Base-by-base conservation (phyloP, 2,329 filamentous ascomycete species). In the Cladophialophora psammophila region DNA sequence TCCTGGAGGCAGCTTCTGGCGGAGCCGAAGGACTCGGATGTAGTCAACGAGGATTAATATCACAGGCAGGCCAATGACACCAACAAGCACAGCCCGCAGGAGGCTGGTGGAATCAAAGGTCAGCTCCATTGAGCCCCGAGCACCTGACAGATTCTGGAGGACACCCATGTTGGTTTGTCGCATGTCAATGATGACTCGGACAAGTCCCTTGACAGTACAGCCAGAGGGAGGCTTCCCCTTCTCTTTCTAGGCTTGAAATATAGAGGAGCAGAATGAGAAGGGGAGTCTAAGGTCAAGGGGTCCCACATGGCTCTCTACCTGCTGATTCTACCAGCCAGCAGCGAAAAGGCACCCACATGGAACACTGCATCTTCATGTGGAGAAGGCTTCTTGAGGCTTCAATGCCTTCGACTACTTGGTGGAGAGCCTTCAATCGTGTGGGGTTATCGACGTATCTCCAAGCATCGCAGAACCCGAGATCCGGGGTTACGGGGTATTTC, bases 1-100 rank as follows among this genome's bases (percentile, higher is more conserved):
- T 0, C 85, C 85, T 2, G 85, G 85, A 0, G 85, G 85, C 82
- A 75, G 69, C 48, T 65, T 72, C 31, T 63, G 71, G 35, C 74
- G 72, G 7, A 75, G 60, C 36, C 71, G 69, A 9, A 75, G 63
- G 62, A 75, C 74, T 18, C 69, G 64, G 8, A 69, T 64, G 67
- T 75, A 74, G 62, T 75, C 73, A 50, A 69, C 42, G 2, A 70
- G 52, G 4, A 75, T 45, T 54, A 64, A 62, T 38, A 66, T 32
- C 20, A 69, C 15, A 1, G 67, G 67, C 7, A 66, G 26, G 20
- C 35, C 56, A 26, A 69, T 20, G 7, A 66, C 31, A 26, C 45
- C 42, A 8, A 57, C n/a, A n/a, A 68, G 9, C 4, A 35, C 34
- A n/a, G 42, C 31, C 15, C 18, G 36, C n/a, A 64, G 20, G n/a